Conservation (phyloP, 1,284 basidiomycete genomes). For the Cryptococcus maquisensis region DNA sequence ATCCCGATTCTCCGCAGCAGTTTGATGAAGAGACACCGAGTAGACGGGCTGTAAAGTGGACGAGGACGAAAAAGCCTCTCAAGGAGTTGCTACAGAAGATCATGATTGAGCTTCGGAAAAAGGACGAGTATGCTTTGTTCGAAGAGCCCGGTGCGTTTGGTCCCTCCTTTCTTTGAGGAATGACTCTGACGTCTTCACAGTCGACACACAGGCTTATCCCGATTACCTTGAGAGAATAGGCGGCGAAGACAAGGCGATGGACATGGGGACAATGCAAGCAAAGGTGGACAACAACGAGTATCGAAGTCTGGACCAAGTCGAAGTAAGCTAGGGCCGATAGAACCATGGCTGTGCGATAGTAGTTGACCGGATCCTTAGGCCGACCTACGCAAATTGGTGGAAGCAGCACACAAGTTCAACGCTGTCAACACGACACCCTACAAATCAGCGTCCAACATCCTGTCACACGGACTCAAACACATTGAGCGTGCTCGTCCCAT, state of each 20-base stretch:
- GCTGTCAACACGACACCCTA: slow-evolving; percentile 38
- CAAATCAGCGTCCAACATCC: slow-evolving; percentile 36
- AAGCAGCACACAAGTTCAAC: slow-evolving; percentile 41
- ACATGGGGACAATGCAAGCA: slow-evolving; percentile 47
- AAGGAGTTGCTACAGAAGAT: slow-evolving; percentile 39
- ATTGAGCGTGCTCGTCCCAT: slow-evolving; percentile 39
- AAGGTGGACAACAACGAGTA: slow-evolving; percentile 44
- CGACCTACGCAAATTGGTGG: slow-evolving; percentile 38
- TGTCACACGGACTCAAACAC: slow-evolving; percentile 39
- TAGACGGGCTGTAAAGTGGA: slow-evolving; percentile 25
- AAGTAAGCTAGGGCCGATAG: slow-evolving; percentile 27
- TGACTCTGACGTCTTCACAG: slow-evolving; percentile 12
- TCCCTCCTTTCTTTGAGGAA: neutral
- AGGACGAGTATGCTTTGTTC: slow-evolving; percentile 46
- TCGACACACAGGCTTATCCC: slow-evolving; percentile 41
- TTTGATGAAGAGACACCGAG: slow-evolving; percentile 12
- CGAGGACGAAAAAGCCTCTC: slow-evolving; percentile 39
- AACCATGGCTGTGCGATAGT: neutral
- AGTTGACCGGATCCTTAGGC: slow-evolving; percentile 16
- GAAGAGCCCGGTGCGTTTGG: slow-evolving; percentile 32
- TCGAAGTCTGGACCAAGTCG: slow-evolving; percentile 35
- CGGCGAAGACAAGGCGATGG: slow-evolving; percentile 48
- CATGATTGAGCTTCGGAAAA: slow-evolving; percentile 35
- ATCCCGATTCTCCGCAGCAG: slow-evolving; percentile 3
- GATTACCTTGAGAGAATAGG: slow-evolving; percentile 45